Conservation (phyloP, 129 eudicot species). For the Erigeron canadensis region DNA sequence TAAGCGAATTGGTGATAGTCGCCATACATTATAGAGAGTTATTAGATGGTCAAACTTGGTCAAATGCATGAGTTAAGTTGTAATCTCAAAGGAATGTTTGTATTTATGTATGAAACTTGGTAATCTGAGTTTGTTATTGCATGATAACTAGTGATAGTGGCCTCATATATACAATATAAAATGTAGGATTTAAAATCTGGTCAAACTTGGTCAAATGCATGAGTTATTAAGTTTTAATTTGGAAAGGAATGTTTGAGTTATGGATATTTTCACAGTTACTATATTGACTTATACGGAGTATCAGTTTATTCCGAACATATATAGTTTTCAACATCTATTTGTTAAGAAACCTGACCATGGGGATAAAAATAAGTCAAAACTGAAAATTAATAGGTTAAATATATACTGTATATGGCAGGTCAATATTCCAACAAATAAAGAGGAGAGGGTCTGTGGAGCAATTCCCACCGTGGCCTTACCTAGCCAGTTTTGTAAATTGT, state of each 20-base stretch:
- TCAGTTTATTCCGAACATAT: not conserved
- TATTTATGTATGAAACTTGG: no score
- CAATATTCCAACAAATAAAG: conserved; percentile 62
- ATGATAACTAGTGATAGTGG: no score
- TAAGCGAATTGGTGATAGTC: not conserved
- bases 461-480: conserved; percentile 69
- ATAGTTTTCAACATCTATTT: no score
- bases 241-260: not conserved
- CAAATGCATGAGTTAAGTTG: not conserved
- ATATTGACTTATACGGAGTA: not conserved
- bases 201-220: not conserved
- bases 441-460: conserved; percentile 80
- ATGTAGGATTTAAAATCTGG: no score
- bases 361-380: not conserved
- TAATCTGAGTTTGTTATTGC: no score
- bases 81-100: no score
- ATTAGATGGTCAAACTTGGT: not conserved
- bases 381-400: not conserved
- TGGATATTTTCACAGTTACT: not conserved
- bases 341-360: not conserved
- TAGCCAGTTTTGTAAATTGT: conserved; percentile 70
- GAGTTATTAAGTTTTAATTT: not conserved
- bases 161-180: no score
- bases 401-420: conserved; percentile 71
- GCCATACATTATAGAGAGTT: not conserved